phyloP scores from a whole-genome alignment of 2,329 filamentous ascomycete genomes.

The Colletotrichum sojae region DNA sequence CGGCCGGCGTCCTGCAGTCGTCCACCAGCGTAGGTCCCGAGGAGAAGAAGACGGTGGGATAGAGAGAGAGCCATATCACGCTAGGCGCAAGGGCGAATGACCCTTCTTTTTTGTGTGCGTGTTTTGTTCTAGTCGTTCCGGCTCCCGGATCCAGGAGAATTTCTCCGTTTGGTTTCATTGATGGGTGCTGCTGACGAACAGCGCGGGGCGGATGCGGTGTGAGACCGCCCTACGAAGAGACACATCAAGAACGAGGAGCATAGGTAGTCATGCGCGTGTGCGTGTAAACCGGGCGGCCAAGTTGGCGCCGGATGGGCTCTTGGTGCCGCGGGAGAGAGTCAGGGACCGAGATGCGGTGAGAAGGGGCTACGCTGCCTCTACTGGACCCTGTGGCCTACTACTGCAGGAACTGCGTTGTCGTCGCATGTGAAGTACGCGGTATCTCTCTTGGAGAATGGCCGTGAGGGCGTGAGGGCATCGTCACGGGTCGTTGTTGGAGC shows the following conservation, averaged over 20 bases:
- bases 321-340: slow-evolving; percentile 18
- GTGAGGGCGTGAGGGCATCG: slow-evolving; percentile 30
- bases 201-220: slow-evolving; percentile 13
- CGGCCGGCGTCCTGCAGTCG: not conserved
- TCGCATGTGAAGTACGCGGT: slow-evolving; percentile 29
- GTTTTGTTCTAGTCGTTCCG: not conserved
- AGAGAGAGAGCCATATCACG: not conserved
- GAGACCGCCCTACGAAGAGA: slow-evolving; percentile 18
- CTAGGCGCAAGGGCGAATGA: slow-evolving; percentile 20
- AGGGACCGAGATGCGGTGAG: slow-evolving; percentile 38
- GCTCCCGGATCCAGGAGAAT: slow-evolving; percentile 1
- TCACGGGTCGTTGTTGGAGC: slow-evolving; percentile 25
- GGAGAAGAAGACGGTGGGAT: not conserved
- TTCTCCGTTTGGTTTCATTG: not conserved
- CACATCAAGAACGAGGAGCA: not conserved
- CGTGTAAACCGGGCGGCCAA: slow-evolving; percentile 1
- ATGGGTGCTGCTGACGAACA: slow-evolving; percentile 7
- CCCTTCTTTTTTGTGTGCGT: not conserved
- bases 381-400: slow-evolving; percentile 12
- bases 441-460: not conserved
- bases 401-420: slow-evolving; percentile 36
- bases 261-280: slow-evolving; percentile 25
- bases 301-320: slow-evolving; percentile 1
- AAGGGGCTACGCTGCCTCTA: slow-evolving; percentile 3
- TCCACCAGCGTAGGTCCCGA: slow-evolving; percentile 9